phyloP scores from a whole-genome alignment of 306 rosid genomes.

The Trichosanthes cucumerina region DNA sequence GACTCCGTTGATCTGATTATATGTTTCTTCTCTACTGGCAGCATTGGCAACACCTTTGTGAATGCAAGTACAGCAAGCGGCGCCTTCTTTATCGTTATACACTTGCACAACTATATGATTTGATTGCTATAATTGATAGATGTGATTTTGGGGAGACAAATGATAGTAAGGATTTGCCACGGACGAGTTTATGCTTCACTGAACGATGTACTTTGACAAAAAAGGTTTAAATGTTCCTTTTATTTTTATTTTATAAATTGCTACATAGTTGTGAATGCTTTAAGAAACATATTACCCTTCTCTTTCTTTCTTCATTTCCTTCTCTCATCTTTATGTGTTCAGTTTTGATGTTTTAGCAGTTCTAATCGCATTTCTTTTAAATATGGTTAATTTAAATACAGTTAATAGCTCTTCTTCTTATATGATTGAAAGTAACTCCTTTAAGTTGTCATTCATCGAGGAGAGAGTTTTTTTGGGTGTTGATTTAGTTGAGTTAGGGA shows the following conservation, averaged over 20 bases:
- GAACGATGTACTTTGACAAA: conserved; percentile 45
- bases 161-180: conserved; percentile 33
- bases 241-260: not conserved
- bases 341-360: not conserved
- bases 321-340: not conserved
- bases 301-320: not conserved
- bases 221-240: conserved; percentile 36
- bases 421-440: not conserved
- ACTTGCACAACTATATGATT: conserved; percentile 64
- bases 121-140: conserved; percentile 48
- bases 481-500: not conserved
- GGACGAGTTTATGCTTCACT: conserved; percentile 33
- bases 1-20: not conserved
- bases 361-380: not conserved
- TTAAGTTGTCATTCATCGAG: not conserved
- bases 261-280: not conserved
- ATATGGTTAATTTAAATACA: not conserved
- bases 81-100: conserved; percentile 79
- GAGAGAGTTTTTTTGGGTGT: not conserved
- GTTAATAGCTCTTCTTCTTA: not conserved
- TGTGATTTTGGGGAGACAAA: conserved; percentile 39
- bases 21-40: conserved; percentile 27
- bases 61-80: conserved; percentile 62
- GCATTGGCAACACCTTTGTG: conserved; percentile 94
- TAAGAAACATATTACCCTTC: not conserved